A percentile compares a stretch with the other conserved stretches of the same genome.
These are phyloP conservation scores for Eleusine indica DNA, from an alignment of 176 grass and related monocot species.

Conservation along the genomic window DNA sequence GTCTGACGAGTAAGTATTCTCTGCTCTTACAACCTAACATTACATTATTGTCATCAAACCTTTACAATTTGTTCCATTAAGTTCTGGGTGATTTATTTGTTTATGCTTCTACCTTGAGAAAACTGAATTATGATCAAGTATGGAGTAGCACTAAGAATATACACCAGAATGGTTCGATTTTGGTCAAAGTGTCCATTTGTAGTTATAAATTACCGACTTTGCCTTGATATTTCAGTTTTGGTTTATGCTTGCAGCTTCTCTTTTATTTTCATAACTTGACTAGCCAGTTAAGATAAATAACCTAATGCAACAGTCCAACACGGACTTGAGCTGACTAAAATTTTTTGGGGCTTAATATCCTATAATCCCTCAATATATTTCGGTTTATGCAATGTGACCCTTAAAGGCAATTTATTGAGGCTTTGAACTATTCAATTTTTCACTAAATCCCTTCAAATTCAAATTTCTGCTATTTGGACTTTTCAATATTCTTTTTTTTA, in stretches of 20 bases:
- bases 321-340: background rate
- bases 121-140: background rate
- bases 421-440: background rate
- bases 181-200: background rate
- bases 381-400: background rate
- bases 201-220: constrained; percentile 26
- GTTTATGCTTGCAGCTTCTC: background rate
- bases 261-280: background rate
- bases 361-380: background rate
- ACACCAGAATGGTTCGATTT: constrained; percentile 8
- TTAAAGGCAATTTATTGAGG: background rate
- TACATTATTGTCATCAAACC: constrained; percentile 3
- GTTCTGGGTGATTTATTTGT: constrained; percentile 23
- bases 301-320: background rate
- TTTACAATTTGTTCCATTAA: constrained; percentile 8
- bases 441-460: background rate
- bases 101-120: constrained; percentile 27
- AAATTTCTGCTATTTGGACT: background rate
- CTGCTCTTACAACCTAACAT: constrained; percentile 33
- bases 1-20: constrained; percentile 93
- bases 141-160: background rate
- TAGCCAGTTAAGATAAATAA: background rate
- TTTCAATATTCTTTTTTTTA: too few relatives aligned
- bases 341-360: too few relatives aligned
- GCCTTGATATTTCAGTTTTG: background rate